Conservation (phyloP, 495 filamentous ascomycete species). For the Penicillium coffeae region DNA sequence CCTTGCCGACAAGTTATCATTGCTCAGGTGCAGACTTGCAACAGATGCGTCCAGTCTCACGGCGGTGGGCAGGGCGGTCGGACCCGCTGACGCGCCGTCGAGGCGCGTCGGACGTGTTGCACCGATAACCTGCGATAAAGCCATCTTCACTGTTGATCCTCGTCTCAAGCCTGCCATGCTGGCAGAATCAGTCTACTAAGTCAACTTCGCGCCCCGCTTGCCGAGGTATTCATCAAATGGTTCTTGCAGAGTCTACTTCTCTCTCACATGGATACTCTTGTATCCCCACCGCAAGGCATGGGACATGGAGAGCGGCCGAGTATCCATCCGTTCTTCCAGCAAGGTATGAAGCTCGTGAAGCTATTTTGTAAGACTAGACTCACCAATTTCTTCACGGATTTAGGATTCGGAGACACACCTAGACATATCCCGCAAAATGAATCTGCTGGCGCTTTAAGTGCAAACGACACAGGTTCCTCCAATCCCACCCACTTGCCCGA, state of each 20-base stretch:
- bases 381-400: slow-evolving; percentile 1
- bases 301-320: slow-evolving; percentile 36
- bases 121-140: slow-evolving; percentile 8
- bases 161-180: neutral
- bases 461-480: neutral
- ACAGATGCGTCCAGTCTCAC: neutral
- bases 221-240: neutral
- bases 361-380: neutral
- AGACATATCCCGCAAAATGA: neutral
- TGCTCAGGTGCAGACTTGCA: neutral
- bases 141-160: neutral
- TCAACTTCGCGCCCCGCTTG: neutral
- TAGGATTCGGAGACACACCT: too few relatives aligned
- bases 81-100: neutral
- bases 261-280: slow-evolving; percentile 22
- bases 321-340: slow-evolving; percentile 43
- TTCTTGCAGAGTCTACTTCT: neutral
- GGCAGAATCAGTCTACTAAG: neutral
- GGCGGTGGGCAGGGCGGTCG: neutral
- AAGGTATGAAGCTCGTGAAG: slow-evolving; percentile 21
- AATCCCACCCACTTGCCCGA: neutral
- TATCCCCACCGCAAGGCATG: slow-evolving; percentile 36
- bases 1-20: too few relatives aligned
- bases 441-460: neutral
- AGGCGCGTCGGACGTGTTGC: slow-evolving; percentile 26